Conservation (phyloP, 106 monocot genomes). For the Phalaenopsis equestris region DNA sequence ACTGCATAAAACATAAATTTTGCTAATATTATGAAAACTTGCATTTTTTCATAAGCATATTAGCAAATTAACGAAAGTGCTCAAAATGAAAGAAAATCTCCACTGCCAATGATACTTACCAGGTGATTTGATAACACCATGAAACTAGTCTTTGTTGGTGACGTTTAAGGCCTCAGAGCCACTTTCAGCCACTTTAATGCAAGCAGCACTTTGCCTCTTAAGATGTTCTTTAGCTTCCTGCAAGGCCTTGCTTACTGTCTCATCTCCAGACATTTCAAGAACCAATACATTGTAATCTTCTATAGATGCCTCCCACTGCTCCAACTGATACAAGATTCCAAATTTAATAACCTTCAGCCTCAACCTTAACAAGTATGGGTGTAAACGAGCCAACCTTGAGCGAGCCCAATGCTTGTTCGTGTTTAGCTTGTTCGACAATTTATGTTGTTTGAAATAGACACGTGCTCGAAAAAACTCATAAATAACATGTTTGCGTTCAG, state of each 20-base stretch:
- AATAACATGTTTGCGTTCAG: no score
- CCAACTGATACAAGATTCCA: conserved; percentile 19
- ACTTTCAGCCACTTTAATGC: background rate
- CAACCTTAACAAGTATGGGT: background rate
- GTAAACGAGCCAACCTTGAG: no score
- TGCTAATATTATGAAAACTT: no score
- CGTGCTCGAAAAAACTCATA: no score
- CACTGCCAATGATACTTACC: conserved; percentile 13
- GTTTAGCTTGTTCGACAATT: no score
- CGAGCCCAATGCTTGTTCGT: no score
- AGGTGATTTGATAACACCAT: conserved; percentile 2
- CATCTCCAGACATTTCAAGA: conserved; percentile 34
- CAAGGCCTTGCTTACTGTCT: conserved; percentile 29
- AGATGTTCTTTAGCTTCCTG: conserved; percentile 17
- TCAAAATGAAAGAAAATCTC: background rate
- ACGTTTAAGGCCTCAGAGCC: conserved; percentile 9
- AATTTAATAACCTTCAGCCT: background rate
- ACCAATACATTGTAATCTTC: conserved; percentile 44
- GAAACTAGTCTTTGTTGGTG: conserved; percentile 19
- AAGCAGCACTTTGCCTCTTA: conserved; percentile 15
- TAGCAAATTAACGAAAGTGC: no score
- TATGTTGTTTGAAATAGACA: no score
- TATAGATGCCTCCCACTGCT: conserved; percentile 38
- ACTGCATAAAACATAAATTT: no score
- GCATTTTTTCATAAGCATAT: background rate